A percentile compares a stretch with the other conserved stretches of the same genome.
phyloP scores from a whole-genome alignment of 495 filamentous ascomycete genomes.

The Penicillium daleae region DNA sequence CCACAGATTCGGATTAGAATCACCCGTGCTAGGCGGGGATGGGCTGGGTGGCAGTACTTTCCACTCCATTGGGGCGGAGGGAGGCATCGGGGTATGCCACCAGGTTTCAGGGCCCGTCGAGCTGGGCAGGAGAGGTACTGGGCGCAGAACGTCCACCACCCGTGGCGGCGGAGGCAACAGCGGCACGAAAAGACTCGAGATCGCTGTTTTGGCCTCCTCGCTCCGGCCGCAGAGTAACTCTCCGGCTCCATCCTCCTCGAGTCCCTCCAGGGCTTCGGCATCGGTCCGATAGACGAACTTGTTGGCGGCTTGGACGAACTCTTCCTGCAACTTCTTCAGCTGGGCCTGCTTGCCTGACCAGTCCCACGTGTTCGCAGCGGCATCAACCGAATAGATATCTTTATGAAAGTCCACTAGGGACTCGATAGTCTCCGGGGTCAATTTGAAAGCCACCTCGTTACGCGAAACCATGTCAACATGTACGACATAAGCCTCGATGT shows the following conservation, averaged over 20 bases:
- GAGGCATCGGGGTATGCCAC: conserved; percentile 67
- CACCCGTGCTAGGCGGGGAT: conserved; percentile 69
- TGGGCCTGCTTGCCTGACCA: conserved; percentile 98
- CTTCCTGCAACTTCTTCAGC: conserved; percentile 95
- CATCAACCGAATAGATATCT: conserved; percentile 91
- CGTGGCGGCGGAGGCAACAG: conserved; percentile 91
- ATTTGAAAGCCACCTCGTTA: conserved; percentile 97
- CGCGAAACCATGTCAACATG: conserved; percentile 99
- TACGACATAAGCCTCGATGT: conserved; percentile 97
- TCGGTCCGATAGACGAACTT: conserved; percentile 94
- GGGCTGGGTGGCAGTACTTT: conserved; percentile 89
- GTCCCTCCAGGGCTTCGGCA: conserved; percentile 86
- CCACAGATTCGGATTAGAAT: conserved; percentile 78
- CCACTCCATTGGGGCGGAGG: conserved; percentile 83
- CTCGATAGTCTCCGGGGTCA: conserved; percentile 97
- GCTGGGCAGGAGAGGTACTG: conserved; percentile 82
- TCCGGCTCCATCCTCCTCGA: conserved; percentile 96
- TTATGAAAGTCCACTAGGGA: conserved; percentile 95
- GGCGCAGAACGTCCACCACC: conserved; percentile 88
- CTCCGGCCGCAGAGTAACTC: conserved; percentile 90
- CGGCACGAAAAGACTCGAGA: conserved; percentile 84
- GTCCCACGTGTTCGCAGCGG: conserved; percentile 85
- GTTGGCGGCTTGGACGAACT: conserved; percentile 97
- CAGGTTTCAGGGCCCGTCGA: conserved; percentile 77
- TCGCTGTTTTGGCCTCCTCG: conserved; percentile 88